phyloP scores from a whole-genome alignment of 2,329 filamentous ascomycete species.

The Cercospora citrullina region DNA sequence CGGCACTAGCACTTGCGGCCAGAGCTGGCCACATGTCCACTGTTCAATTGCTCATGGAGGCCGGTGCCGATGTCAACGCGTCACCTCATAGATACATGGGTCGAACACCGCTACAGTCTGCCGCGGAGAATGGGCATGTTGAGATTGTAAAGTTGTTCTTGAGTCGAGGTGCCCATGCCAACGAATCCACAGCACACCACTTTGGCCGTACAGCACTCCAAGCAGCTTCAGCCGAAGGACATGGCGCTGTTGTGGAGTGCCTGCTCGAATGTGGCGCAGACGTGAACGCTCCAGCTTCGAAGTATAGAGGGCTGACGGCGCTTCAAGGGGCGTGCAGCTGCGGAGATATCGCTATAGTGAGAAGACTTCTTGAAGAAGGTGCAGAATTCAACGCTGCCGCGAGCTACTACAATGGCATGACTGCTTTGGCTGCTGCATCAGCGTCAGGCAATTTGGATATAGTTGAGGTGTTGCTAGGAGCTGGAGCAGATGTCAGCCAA shows the following conservation, averaged over 20 bases:
- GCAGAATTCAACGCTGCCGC: conserved; percentile 28
- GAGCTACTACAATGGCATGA: conserved; percentile 22
- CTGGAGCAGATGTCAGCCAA: conserved; percentile 23
- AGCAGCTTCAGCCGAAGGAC: conserved; percentile 20
- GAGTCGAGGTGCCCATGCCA: conserved; percentile 21
- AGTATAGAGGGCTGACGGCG: conserved; percentile 26
- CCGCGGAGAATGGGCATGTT: conserved; percentile 24
- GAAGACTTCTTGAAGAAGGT: conserved; percentile 19
- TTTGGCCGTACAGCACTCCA: conserved; percentile 25
- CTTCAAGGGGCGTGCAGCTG: conserved; percentile 26
- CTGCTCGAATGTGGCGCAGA: conserved; percentile 22
- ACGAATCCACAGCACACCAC: conserved; percentile 18
- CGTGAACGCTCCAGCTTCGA: conserved; percentile 21
- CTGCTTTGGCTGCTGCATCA: conserved; percentile 28
- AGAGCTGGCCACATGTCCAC: conserved; percentile 22
- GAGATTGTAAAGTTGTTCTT: conserved; percentile 22
- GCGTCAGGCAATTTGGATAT: conserved; percentile 25
- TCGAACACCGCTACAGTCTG: conserved; percentile 28
- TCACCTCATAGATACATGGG: conserved; percentile 26
- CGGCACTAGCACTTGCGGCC: conserved; percentile 26
- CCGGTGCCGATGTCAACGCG: conserved; percentile 25
- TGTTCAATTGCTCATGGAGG: conserved; percentile 21
- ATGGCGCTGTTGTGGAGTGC: conserved; percentile 21
- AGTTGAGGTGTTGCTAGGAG: conserved; percentile 19
- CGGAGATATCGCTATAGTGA: conserved; percentile 19